Conservation (phyloP, 164 flowering plant species). For the Stephania cephalantha region DNA sequence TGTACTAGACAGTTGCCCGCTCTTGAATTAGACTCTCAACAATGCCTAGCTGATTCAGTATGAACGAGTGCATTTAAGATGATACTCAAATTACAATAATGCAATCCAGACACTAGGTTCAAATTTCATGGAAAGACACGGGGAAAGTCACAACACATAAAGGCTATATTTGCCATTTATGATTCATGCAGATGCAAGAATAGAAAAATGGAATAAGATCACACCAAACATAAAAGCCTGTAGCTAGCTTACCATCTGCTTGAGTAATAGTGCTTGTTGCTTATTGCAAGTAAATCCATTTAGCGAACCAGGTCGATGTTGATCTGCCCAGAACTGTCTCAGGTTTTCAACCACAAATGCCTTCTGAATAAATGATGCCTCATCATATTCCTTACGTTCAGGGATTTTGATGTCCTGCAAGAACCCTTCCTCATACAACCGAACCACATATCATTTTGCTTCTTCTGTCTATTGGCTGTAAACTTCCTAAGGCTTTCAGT, state of each 20-base stretch:
- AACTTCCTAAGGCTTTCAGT: conserved; percentile 38
- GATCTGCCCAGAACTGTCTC: conserved; percentile 70
- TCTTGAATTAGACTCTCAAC: neutral
- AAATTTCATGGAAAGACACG: neutral
- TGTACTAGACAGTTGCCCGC: neutral
- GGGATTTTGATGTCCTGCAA: conserved; percentile 50
- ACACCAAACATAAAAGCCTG: neutral
- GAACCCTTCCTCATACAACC: conserved; percentile 48
- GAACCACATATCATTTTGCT: conserved; percentile 46
- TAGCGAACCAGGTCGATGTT: conserved; percentile 54
- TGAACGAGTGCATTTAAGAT: neutral
- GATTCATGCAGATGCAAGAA: neutral
- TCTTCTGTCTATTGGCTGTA: conserved; percentile 41
- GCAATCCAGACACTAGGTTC: neutral
- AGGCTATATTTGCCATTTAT: neutral
- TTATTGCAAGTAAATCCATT: conserved; percentile 66
- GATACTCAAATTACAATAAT: neutral
- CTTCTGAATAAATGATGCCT: conserved; percentile 53
- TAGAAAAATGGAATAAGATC: neutral
- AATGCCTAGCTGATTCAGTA: neutral
- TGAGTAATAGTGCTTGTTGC: conserved; percentile 59
- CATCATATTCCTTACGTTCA: conserved; percentile 40
- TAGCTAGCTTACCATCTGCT: conserved; percentile 43
- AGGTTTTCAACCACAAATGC: conserved; percentile 60
- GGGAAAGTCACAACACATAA: neutral